Percentiles rank a stretch among this genome's conserved stretches.
These are phyloP conservation scores for Baeospora myosura DNA, from an alignment of 1,284 basidiomycete genomes.

Conservation along the genomic window DNA sequence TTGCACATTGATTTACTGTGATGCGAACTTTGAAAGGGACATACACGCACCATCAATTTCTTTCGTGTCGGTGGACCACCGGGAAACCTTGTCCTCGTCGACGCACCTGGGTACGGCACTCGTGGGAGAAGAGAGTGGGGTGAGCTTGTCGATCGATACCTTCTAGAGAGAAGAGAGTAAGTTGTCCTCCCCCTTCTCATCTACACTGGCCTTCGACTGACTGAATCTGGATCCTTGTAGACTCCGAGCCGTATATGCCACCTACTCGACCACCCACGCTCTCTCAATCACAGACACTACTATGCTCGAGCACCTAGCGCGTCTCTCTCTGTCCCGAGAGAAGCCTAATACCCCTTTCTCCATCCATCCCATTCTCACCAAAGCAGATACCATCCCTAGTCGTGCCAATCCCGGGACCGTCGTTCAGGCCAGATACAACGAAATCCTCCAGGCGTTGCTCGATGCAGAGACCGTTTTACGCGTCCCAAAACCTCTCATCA, in stretches of 20 bases:
- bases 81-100: constrained; percentile 58
- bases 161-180: constrained; percentile 52
- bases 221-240: constrained; percentile 25
- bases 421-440: too few relatives aligned
- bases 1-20: constrained; percentile 1
- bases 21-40: constrained; percentile 50
- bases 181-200: constrained; percentile 17
- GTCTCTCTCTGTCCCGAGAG: constrained; percentile 5
- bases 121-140: constrained; percentile 72
- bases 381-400: too few relatives aligned
- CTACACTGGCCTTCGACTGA: constrained; percentile 1
- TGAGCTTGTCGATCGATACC: constrained; percentile 54
- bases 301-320: constrained; percentile 56
- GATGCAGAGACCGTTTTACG: too few relatives aligned
- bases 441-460: too few relatives aligned
- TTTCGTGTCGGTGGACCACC: constrained; percentile 52
- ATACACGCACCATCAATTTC: constrained; percentile 64
- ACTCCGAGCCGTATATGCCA: constrained; percentile 59
- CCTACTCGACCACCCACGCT: constrained; percentile 62
- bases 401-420: too few relatives aligned
- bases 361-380: constrained; percentile 68
- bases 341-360: constrained; percentile 18
- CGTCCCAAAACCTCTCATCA: too few relatives aligned
- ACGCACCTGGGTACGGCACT: constrained; percentile 72
- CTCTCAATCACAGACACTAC: constrained; percentile 46